Percentiles rank a stretch among this genome's conserved stretches.
These are phyloP conservation scores for Cercophora scortea DNA, from an alignment of 495 filamentous ascomycete genomes.

Conservation along the genomic window DNA sequence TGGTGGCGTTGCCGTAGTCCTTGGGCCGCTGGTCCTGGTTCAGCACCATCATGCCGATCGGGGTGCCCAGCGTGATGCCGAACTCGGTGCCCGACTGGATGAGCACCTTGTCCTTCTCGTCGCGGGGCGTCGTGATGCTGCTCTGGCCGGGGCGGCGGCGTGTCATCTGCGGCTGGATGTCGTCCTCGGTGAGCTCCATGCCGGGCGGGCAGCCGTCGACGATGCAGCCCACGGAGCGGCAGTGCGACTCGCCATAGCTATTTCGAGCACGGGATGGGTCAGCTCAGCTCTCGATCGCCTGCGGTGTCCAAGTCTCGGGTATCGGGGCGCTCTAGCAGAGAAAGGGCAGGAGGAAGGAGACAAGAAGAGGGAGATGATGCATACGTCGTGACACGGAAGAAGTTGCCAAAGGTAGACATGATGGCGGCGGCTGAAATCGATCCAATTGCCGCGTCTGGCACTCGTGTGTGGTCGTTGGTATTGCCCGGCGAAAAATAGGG, in stretches of 20 bases:
- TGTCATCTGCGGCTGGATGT: constrained; percentile 94
- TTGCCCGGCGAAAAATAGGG: too few relatives aligned
- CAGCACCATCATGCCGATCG: constrained; percentile 78
- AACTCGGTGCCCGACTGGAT: constrained; percentile 95
- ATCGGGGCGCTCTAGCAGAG: background rate
- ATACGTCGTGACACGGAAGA: constrained; percentile 81
- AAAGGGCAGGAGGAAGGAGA: background rate
- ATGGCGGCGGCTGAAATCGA: background rate
- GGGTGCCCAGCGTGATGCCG: constrained; percentile 85
- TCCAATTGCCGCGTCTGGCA: too few relatives aligned
- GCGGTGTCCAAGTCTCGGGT: too few relatives aligned
- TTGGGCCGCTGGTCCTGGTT: constrained; percentile 93
- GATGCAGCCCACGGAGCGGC: constrained; percentile 83
- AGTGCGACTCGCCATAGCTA: constrained; percentile 87
- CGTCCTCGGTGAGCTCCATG: constrained; percentile 76
- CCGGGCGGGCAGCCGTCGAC: constrained; percentile 86
- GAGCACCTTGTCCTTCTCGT: constrained; percentile 85
- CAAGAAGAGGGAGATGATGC: constrained; percentile 16
- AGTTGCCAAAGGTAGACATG: constrained; percentile 89
- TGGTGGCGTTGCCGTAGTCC: constrained; percentile 87
- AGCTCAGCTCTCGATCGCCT: too few relatives aligned
- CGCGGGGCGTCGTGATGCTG: constrained; percentile 80
- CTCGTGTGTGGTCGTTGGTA: background rate
- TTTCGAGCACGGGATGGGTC: constrained; percentile 4
- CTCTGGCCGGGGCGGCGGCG: constrained; percentile 86